phyloP scores from a whole-genome alignment of 768 basidiomycete genomes.

The Tylopilus subfusipes region DNA sequence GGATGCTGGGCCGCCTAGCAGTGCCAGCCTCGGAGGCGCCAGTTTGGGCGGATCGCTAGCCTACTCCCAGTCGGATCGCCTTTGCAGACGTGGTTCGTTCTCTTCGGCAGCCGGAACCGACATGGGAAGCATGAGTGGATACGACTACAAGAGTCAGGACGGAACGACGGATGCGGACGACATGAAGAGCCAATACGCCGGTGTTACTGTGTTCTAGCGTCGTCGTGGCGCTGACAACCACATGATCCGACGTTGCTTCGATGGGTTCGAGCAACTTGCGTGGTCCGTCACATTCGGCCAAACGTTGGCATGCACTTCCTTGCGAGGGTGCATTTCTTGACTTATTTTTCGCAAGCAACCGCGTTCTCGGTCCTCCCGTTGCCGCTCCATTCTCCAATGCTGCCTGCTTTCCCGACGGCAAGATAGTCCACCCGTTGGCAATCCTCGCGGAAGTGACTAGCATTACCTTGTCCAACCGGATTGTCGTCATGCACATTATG shows the following conservation, averaged over 20 bases:
- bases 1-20: conserved; percentile 66
- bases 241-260: conserved; percentile 7
- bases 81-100: conserved; percentile 74
- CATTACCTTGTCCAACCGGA: not conserved
- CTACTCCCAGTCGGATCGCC: conserved; percentile 88
- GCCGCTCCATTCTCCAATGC: not conserved
- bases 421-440: conserved; percentile 6
- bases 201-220: conserved; percentile 77
- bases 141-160: conserved; percentile 89
- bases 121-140: conserved; percentile 71
- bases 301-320: conserved; percentile 8
- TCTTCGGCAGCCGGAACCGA: conserved; percentile 73
- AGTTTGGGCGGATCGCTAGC: conserved; percentile 57
- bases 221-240: conserved; percentile 1
- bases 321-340: conserved; percentile 6
- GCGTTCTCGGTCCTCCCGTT: conserved; percentile 3
- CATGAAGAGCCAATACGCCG: conserved; percentile 85
- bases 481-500: conserved; percentile 24
- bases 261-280: conserved; percentile 13
- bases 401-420: conserved; percentile 1
- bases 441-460: not conserved
- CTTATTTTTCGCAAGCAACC: conserved; percentile 15
- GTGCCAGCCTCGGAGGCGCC: conserved; percentile 55
- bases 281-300: conserved; percentile 2
- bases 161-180: conserved; percentile 77